These are phyloP conservation scores for Crithidia bombi DNA, from an alignment of 208 protist species.

Conservation along the genomic window DNA sequence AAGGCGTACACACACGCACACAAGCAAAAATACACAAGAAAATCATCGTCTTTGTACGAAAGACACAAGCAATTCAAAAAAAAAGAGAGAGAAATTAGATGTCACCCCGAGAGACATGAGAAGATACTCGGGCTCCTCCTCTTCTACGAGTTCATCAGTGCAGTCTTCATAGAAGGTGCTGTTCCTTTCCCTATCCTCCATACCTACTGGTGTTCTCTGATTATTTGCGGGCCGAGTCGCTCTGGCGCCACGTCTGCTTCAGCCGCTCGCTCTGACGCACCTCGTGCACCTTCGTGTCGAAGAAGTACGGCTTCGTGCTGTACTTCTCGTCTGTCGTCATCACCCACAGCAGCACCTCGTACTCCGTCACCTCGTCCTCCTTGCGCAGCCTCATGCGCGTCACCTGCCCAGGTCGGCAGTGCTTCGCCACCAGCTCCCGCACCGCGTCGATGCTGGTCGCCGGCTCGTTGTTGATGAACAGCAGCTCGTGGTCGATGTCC, in stretches of 20 bases:
- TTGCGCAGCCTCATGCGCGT: slow-evolving; percentile 29
- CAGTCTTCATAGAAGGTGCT: neutral
- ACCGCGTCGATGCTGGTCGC: slow-evolving; percentile 29
- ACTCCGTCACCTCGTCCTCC: slow-evolving; percentile 24
- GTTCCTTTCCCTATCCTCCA: too few relatives aligned
- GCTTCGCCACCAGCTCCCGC: slow-evolving; percentile 34
- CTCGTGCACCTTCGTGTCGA: slow-evolving; percentile 41
- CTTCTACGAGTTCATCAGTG: too few relatives aligned
- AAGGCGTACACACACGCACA: too few relatives aligned
- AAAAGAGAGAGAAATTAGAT: slow-evolving; percentile 13
- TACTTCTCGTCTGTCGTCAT: slow-evolving; percentile 57
- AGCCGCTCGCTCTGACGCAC: slow-evolving; percentile 47
- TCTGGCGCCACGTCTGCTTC: slow-evolving; percentile 33
- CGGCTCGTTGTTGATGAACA: slow-evolving; percentile 29
- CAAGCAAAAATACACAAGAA: too few relatives aligned
- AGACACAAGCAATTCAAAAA: slow-evolving; percentile 6
- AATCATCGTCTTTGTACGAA: too few relatives aligned
- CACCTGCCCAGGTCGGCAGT: slow-evolving; percentile 42
- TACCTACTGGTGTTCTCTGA: too few relatives aligned
- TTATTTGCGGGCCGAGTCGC: slow-evolving; percentile 10
- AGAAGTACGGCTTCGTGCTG: slow-evolving; percentile 52
- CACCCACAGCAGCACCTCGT: slow-evolving; percentile 49
- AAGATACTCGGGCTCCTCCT: too few relatives aligned
- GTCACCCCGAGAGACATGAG: too few relatives aligned
- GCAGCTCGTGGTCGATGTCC: slow-evolving; percentile 47